A percentile compares a stretch with the other conserved stretches of the same genome.
Conservation (phyloP, 345 rosid species). For the Corymbia maculata region DNA sequence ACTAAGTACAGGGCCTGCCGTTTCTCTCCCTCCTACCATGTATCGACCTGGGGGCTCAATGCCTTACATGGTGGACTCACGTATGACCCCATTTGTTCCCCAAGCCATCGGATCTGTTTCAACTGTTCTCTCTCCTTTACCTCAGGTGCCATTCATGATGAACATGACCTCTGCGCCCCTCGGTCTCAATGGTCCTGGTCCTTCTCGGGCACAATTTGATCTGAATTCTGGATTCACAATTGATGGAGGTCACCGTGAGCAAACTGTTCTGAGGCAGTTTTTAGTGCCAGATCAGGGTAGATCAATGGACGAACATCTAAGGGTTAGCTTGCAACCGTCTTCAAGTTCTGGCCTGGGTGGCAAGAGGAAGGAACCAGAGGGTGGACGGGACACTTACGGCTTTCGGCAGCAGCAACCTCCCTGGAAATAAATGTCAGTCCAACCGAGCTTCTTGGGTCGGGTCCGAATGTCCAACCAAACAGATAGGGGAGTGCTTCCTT, state of each 20-base stretch:
- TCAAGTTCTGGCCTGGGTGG: constrained; percentile 55
- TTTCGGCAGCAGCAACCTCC: constrained; percentile 54
- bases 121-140: constrained; percentile 29
- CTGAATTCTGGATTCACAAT: constrained; percentile 52
- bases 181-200: constrained; percentile 38
- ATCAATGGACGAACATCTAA: constrained; percentile 43
- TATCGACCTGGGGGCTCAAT: constrained; percentile 53
- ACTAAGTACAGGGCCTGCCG: constrained; percentile 29
- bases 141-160: constrained; percentile 61
- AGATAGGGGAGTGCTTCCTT: constrained; percentile 10
- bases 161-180: constrained; percentile 40
- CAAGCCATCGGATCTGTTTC: constrained; percentile 49
- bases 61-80: constrained; percentile 72
- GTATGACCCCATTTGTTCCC: constrained; percentile 55
- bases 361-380: constrained; percentile 81
- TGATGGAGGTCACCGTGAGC: constrained; percentile 55
- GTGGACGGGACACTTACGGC: constrained; percentile 54
- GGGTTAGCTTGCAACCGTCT: constrained; percentile 43
- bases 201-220: constrained; percentile 54
- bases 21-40: constrained; percentile 47
- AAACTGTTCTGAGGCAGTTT: constrained; percentile 45
- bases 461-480: neutral
- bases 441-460: neutral
- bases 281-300: constrained; percentile 46
- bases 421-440: constrained; percentile 38